Evolutionary conservation across 2,329 filamentous ascomycete genomes (phyloP).

Genomic region (Allantophomopsis lycopodina): DNA sequence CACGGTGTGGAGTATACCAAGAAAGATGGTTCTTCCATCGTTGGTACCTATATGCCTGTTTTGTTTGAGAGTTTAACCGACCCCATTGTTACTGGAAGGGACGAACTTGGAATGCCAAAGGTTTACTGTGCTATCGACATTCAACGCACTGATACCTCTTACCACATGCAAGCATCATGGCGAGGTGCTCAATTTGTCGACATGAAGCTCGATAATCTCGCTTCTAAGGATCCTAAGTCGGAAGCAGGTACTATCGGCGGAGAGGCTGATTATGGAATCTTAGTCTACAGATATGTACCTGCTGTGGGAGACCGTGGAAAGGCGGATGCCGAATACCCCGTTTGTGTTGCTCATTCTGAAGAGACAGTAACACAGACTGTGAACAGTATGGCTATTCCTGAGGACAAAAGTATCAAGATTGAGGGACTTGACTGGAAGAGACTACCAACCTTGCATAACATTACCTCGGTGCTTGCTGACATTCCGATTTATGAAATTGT

Average conservation of each 20-base stretch:
- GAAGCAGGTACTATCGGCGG: slow-evolving; percentile 18
- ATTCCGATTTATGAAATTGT: slow-evolving; percentile 43
- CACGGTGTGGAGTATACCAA: slow-evolving; percentile 45
- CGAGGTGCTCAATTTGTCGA: slow-evolving; percentile 25
- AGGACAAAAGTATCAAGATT: slow-evolving; percentile 28
- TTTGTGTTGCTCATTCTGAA: slow-evolving; percentile 6
- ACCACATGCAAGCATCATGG: slow-evolving; percentile 26
- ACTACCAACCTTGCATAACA: slow-evolving; percentile 46
- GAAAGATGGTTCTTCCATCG: slow-evolving; percentile 28
- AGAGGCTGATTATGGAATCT: slow-evolving; percentile 23
- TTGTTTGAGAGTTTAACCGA: slow-evolving; percentile 47
- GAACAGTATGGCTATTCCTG: slow-evolving; percentile 16
- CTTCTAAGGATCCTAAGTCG: slow-evolving; percentile 6
- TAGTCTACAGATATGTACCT: slow-evolving; percentile 45
- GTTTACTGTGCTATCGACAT: slow-evolving; percentile 30
- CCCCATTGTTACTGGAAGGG: slow-evolving; percentile 40
- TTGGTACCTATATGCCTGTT: slow-evolving; percentile 35
- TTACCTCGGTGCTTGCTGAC: slow-evolving; percentile 34
- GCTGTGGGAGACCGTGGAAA: slow-evolving; percentile 27
- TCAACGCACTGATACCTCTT: slow-evolving; percentile 37
- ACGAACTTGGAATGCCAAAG: slow-evolving; percentile 44
- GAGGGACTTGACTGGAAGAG: slow-evolving; percentile 34
- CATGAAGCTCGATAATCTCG: slow-evolving; percentile 22
- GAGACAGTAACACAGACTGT: slow-evolving; percentile 1
- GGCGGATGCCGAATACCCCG: slow-evolving; percentile 38